Evolutionary conservation across 2,329 filamentous ascomycete species (phyloP).

Genomic region (Epicoccum sorghinum): DNA sequence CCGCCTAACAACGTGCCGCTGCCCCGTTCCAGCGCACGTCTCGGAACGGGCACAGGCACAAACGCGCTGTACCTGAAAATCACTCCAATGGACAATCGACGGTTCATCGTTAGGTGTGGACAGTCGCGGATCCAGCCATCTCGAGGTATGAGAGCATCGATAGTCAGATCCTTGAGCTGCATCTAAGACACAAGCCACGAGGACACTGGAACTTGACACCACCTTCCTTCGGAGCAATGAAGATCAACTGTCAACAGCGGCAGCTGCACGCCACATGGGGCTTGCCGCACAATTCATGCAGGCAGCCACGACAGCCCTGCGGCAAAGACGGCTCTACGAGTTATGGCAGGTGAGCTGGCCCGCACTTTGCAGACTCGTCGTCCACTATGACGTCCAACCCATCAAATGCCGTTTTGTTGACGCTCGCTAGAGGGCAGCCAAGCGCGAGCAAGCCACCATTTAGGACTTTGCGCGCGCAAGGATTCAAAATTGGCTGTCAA

Average conservation of each 20-base stretch:
- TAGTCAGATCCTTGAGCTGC: not conserved
- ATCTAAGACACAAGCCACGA: slow-evolving; percentile 9
- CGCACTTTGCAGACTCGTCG: slow-evolving; percentile 5
- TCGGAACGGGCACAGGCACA: slow-evolving; percentile 11
- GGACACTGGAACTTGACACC: too few relatives aligned
- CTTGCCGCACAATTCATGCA: too few relatives aligned
- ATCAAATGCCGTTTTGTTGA: slow-evolving; percentile 2
- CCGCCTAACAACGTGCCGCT: slow-evolving; percentile 3
- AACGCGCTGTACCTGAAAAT: slow-evolving; percentile 5
- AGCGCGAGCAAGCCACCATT: slow-evolving; percentile 5
- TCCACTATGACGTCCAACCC: slow-evolving; percentile 13
- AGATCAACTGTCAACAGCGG: slow-evolving; percentile 2
- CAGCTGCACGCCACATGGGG: not conserved
- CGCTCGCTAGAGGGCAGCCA: slow-evolving; percentile 10
- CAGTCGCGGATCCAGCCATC: not conserved
- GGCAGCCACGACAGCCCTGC: not conserved
- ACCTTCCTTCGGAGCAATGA: slow-evolving; percentile 1
- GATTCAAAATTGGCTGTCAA: not conserved
- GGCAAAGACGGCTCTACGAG: not conserved
- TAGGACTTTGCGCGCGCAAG: not conserved
- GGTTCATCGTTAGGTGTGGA: not conserved
- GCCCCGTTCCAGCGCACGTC: slow-evolving; percentile 6
- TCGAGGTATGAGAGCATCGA: not conserved
- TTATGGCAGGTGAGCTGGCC: slow-evolving; percentile 6
- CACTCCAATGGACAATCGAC: not conserved